Percentiles rank a stretch among this genome's conserved stretches.
These are phyloP conservation scores for Millerozyma miso DNA, from an alignment of 805 yeast species.

Conservation along the genomic window DNA sequence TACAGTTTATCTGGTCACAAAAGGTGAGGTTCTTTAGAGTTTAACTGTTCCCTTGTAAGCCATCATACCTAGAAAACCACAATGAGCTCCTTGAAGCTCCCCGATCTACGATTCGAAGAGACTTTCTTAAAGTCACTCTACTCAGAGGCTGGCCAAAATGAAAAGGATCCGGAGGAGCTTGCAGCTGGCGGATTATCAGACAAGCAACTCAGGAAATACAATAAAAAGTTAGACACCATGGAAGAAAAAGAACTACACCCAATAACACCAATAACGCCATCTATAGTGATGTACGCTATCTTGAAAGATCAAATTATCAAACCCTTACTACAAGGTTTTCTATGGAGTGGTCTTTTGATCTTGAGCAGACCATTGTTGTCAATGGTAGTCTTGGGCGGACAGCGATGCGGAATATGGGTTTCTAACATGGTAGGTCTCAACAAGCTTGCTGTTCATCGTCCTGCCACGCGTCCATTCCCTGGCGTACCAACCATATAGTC, in stretches of 20 bases:
- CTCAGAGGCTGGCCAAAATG: slow-evolving; percentile 22
- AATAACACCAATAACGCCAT: slow-evolving; percentile 38
- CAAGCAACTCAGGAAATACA: slow-evolving; percentile 14
- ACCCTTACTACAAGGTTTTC: slow-evolving; percentile 52
- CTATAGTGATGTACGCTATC: slow-evolving; percentile 44
- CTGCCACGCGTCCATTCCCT: not conserved
- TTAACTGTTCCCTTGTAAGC: too few species aligned
- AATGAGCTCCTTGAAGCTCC: slow-evolving; percentile 26
- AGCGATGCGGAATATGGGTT: slow-evolving; percentile 22
- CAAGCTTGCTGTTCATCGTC: not conserved
- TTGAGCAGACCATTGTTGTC: slow-evolving; percentile 32
- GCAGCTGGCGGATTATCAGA: slow-evolving; percentile 11
- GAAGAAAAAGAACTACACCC: slow-evolving; percentile 19
- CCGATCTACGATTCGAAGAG: slow-evolving; percentile 67
- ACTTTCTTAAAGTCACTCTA: slow-evolving; percentile 42
- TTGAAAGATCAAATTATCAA: slow-evolving; percentile 48
- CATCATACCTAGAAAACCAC: not conserved
- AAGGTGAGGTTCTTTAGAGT: not conserved
- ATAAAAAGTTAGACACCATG: slow-evolving; percentile 13
- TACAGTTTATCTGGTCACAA: not conserved
- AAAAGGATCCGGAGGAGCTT: slow-evolving; percentile 3
- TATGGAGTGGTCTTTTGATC: slow-evolving; percentile 41
- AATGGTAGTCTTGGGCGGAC: slow-evolving; percentile 22
- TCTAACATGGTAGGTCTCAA: slow-evolving; percentile 18
- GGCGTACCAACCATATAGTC: not conserved